Percentiles rank a stretch among this genome's conserved stretches.
Conservation (phyloP, 305 asterid genomes). For the Rubia balearica region DNA sequence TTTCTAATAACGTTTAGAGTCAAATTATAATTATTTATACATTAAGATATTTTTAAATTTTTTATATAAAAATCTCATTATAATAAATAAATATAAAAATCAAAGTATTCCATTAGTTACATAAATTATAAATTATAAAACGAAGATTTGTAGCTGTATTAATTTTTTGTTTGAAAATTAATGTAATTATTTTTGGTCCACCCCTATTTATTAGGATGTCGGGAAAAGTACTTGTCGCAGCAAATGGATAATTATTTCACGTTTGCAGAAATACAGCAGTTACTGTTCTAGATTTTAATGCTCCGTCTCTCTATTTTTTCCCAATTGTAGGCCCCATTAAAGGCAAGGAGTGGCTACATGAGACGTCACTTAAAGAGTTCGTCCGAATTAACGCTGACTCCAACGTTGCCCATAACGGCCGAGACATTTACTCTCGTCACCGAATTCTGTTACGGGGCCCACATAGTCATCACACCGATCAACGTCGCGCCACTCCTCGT, state of each 20-base stretch:
- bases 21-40: too few species aligned
- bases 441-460: slow-evolving; percentile 62
- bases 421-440: slow-evolving; percentile 52
- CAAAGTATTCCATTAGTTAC: too few species aligned
- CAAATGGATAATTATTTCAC: slow-evolving; percentile 25
- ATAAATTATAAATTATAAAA: too few species aligned
- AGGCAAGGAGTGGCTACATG: slow-evolving; percentile 50
- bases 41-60: too few species aligned
- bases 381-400: slow-evolving; percentile 66
- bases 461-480: slow-evolving; percentile 52
- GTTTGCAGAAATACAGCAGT: slow-evolving; percentile 21
- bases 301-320: slow-evolving; percentile 13
- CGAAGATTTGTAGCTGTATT: too few species aligned
- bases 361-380: slow-evolving; percentile 41
- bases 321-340: slow-evolving; percentile 47
- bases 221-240: slow-evolving; percentile 23
- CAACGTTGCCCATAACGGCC: slow-evolving; percentile 75
- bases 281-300: neutral
- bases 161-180: too few species aligned
- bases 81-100: too few species aligned
- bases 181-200: neutral
- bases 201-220: neutral
- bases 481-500: slow-evolving; percentile 66
- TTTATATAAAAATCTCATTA: too few species aligned
- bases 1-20: too few species aligned